phyloP scores from a whole-genome alignment of 1,284 basidiomycete genomes.

The Takashimella tepidaria region DNA sequence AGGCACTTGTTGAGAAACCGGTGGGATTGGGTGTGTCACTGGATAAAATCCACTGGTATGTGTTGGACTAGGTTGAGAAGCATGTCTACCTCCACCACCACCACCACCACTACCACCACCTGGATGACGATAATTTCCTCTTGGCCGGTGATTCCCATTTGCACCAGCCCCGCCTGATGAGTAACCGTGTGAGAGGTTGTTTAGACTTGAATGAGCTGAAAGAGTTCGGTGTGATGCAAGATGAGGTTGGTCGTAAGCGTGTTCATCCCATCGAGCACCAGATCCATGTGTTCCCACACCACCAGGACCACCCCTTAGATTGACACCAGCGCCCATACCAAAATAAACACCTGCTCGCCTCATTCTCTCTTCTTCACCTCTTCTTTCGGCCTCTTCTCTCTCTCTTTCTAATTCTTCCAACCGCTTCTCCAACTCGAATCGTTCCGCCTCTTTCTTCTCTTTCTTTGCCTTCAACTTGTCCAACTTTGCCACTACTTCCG shows the following conservation, averaged over 20 bases:
- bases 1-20: slow-evolving; percentile 14
- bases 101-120: neutral
- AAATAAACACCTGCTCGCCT: slow-evolving; percentile 5
- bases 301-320: too few relatives aligned
- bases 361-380: slow-evolving; percentile 32
- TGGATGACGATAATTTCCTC: slow-evolving; percentile 22
- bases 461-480: slow-evolving; percentile 65
- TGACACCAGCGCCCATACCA: neutral
- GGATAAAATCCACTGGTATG: slow-evolving; percentile 22
- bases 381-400: slow-evolving; percentile 34
- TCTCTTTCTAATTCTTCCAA: slow-evolving; percentile 41
- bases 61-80: slow-evolving; percentile 19
- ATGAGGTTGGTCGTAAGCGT: neutral
- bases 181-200: slow-evolving; percentile 20
- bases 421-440: slow-evolving; percentile 34
- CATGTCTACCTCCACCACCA: neutral
- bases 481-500: slow-evolving; percentile 57
- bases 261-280: neutral
- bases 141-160: slow-evolving; percentile 22
- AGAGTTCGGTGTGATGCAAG: slow-evolving; percentile 8
- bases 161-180: slow-evolving; percentile 11
- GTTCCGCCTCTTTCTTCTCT: slow-evolving; percentile 44
- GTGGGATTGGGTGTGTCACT: slow-evolving; percentile 15
- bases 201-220: slow-evolving; percentile 26
- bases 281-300: neutral